Conservation (phyloP, 371 early-diverging fungal genomes). For the Mortierella sp. region DNA sequence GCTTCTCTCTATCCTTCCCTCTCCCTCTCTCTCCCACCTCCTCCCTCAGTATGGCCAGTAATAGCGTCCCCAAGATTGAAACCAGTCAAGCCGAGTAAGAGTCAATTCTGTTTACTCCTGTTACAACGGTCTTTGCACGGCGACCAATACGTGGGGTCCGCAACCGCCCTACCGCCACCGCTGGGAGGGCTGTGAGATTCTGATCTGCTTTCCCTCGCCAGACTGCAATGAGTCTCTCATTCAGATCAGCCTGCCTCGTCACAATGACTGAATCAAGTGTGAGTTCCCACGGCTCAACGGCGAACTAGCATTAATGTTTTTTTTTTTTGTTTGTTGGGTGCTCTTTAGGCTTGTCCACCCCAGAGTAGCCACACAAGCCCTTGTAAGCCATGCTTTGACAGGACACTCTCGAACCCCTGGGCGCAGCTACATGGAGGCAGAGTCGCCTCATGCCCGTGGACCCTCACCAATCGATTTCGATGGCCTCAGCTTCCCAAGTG, state of each 20-base stretch:
- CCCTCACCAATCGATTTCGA: constrained; percentile 48
- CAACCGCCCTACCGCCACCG: too few species aligned
- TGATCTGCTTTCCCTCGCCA: too few species aligned
- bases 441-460: constrained; percentile 34
- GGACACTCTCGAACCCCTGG: constrained; percentile 35
- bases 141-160: too few species aligned
- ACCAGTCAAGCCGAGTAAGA: neutral
- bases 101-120: too few species aligned
- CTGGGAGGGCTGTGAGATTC: too few species aligned
- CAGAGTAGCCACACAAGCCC: constrained; percentile 15
- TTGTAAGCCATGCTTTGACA: constrained; percentile 39
- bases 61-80: constrained; percentile 6
- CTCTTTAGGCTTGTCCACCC: constrained; percentile 31
- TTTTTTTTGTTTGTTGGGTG: neutral
- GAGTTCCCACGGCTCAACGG: constrained; percentile 14
- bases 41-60: neutral
- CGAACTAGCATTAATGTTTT: neutral
- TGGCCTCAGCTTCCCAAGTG: constrained; percentile 53
- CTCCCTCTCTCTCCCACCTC: too few species aligned
- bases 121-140: too few species aligned
- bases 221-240: too few species aligned
- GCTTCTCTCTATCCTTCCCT: too few species aligned
- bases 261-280: neutral
- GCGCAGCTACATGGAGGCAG: constrained; percentile 33
- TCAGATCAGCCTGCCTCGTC: neutral